Conservation (phyloP, 495 filamentous ascomycete genomes). For the Corynascus novoguineensis region DNA sequence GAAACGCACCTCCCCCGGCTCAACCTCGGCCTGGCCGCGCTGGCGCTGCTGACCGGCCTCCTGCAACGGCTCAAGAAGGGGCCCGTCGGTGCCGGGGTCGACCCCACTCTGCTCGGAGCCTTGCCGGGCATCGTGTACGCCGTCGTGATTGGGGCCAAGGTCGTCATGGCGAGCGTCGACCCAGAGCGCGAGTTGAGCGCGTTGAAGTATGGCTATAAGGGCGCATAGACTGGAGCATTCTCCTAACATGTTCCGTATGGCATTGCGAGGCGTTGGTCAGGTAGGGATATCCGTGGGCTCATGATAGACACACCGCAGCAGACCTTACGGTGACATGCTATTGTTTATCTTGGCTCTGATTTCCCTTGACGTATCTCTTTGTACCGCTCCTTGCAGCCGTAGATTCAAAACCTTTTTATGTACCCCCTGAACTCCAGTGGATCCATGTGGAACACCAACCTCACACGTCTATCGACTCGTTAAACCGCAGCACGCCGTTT, state of each 20-base stretch:
- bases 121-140: constrained; percentile 44
- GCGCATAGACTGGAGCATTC: constrained; percentile 29
- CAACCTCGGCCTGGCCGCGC: constrained; percentile 39
- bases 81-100: constrained; percentile 10
- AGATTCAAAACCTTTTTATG: not conserved
- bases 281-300: not conserved
- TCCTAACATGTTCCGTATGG: not conserved
- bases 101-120: constrained; percentile 25
- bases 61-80: constrained; percentile 14
- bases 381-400: too few relatives aligned
- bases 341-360: not conserved
- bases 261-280: not conserved
- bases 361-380: too few relatives aligned
- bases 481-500: constrained; percentile 85
- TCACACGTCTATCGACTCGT: constrained; percentile 89
- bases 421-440: not conserved
- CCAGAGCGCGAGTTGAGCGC: constrained; percentile 47
- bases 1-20: constrained; percentile 44
- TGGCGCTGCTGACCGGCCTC: constrained; percentile 34
- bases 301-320: not conserved
- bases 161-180: constrained; percentile 51
- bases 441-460: not conserved
- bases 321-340: constrained; percentile 1
- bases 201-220: constrained; percentile 56
- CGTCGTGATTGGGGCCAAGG: constrained; percentile 45